phyloP scores from a whole-genome alignment of 148 eudicot species.

The Camellia japonica region DNA sequence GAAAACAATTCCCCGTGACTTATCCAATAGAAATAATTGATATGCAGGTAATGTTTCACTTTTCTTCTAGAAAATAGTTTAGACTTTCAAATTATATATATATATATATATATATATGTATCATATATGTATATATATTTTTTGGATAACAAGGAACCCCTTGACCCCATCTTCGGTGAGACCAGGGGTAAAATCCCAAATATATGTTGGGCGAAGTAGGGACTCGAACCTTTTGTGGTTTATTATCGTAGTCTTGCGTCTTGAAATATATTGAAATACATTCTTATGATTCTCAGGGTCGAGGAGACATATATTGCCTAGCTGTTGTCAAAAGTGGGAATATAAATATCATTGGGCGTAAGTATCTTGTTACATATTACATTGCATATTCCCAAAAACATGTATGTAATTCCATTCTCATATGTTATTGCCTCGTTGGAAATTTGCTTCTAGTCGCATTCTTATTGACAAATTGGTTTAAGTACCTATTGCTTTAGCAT shows the following conservation, averaged over 20 bases:
- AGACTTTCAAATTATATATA: background rate
- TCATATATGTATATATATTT: too few relatives aligned
- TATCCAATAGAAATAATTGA: slow-evolving; percentile 32
- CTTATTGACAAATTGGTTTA: background rate
- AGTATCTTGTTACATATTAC: slow-evolving; percentile 20
- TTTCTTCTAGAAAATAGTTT: background rate
- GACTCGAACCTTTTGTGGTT: background rate
- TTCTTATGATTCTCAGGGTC: slow-evolving; percentile 31
- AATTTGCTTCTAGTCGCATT: background rate
- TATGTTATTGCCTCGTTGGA: background rate
- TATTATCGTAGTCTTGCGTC: background rate
- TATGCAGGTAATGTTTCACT: slow-evolving; percentile 27
- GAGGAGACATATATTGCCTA: slow-evolving; percentile 47
- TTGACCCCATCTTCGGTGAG: too few relatives aligned
- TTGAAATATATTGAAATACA: slow-evolving; percentile 8
- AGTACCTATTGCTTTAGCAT: background rate
- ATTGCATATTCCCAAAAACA: background rate
- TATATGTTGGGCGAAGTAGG: too few relatives aligned
- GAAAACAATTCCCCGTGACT: slow-evolving; percentile 36
- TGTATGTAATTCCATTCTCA: background rate
- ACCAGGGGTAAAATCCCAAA: too few relatives aligned
- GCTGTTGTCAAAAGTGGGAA: slow-evolving; percentile 59
- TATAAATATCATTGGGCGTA: slow-evolving; percentile 59
- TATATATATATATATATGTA: too few relatives aligned
- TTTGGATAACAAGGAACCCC: too few relatives aligned